phyloP scores from a whole-genome alignment of 768 basidiomycete genomes.

The Mycena sanguinolenta region DNA sequence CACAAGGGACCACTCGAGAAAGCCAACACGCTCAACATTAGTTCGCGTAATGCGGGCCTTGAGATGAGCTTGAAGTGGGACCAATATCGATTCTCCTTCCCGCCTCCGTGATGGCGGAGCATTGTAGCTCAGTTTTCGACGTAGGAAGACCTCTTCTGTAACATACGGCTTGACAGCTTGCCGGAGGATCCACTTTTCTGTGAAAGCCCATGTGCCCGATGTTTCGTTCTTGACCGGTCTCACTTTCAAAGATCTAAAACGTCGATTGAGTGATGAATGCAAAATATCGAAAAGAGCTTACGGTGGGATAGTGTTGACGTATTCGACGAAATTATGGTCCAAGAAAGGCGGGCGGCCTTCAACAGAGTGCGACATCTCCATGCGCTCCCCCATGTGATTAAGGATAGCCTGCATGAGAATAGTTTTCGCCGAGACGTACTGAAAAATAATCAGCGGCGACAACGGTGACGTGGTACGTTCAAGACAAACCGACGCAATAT shows the following conservation, averaged over 20 bases:
- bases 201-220: conserved; percentile 7
- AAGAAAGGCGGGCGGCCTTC: conserved; percentile 12
- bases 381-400: conserved; percentile 13
- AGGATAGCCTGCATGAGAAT: conserved; percentile 11
- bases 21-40: background rate
- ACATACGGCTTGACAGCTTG: conserved; percentile 13
- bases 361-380: conserved; percentile 17
- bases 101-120: conserved; percentile 3
- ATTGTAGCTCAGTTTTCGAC: conserved; percentile 17
- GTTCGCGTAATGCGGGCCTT: conserved; percentile 1
- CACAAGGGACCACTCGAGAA: conserved; percentile 4
- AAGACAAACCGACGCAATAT: background rate
- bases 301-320: conserved; percentile 18
- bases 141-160: conserved; percentile 5
- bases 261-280: background rate
- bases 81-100: conserved; percentile 4
- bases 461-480: background rate
- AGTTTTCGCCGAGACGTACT: conserved; percentile 18
- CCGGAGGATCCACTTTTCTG: conserved; percentile 21
- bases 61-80: conserved; percentile 14
- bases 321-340: conserved; percentile 21
- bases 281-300: background rate
- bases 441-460: too few species aligned
- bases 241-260: conserved; percentile 17
- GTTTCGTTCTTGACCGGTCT: background rate